phyloP scores from a whole-genome alignment of 371 early-diverging fungal genomes.

The Amoeboradix gromovi region DNA sequence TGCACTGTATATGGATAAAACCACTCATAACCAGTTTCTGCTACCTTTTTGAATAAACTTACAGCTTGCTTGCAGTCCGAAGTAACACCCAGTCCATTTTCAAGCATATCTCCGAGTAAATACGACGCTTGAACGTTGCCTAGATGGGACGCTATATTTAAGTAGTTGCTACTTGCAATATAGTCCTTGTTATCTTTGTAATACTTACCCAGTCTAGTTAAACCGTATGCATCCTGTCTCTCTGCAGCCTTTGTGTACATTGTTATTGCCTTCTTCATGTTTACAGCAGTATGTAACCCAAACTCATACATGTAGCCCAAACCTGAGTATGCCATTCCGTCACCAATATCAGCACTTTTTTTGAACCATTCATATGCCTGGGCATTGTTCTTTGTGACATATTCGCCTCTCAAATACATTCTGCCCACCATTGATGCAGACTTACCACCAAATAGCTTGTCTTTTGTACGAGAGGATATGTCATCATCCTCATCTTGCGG shows the following conservation, averaged over 20 bases:
- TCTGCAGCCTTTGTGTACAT: constrained; percentile 25
- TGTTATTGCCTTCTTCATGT: background rate
- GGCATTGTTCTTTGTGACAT: background rate
- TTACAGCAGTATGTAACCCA: background rate
- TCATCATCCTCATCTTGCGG: background rate
- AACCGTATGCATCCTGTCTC: constrained; percentile 15
- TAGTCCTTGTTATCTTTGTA: constrained; percentile 3
- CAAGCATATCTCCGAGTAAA: constrained; percentile 6
- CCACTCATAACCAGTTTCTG: constrained; percentile 53
- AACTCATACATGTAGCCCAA: background rate
- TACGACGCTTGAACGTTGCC: constrained; percentile 1
- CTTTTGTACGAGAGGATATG: background rate
- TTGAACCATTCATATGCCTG: background rate
- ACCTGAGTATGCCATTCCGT: background rate
- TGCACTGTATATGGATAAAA: constrained; percentile 25
- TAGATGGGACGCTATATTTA: constrained; percentile 5
- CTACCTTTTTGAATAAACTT: constrained; percentile 35
- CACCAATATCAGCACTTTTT: background rate
- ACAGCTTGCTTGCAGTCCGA: constrained; percentile 9
- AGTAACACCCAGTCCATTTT: constrained; percentile 5
- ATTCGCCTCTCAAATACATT: background rate
- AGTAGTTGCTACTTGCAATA: constrained; percentile 8
- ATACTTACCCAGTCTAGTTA: constrained; percentile 13
- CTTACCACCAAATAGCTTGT: background rate
- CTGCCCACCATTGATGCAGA: background rate